Evolutionary conservation across 2,329 filamentous ascomycete species (phyloP), one percentile per base, ranked within the genome.

Genomic region (Fusarium chlamydosporum): DNA sequence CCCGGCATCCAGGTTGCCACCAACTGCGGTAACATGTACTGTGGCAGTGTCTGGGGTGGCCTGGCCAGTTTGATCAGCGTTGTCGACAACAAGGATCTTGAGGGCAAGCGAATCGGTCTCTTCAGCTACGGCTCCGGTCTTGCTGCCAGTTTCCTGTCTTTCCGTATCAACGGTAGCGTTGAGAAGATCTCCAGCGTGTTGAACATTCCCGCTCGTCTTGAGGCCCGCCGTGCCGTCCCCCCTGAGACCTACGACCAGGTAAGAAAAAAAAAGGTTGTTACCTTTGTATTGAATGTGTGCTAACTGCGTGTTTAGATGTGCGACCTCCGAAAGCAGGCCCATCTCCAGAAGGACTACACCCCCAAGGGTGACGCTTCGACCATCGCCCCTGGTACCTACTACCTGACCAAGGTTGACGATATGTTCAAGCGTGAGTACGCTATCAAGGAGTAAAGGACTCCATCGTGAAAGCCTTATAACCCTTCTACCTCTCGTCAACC

Each of bases 351-450:
- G 85, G 83, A 88, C 83, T 96, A 88, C 82, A 88, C 83, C 68
- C 92, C 92, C 65, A 80, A 85, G 75, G 92, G 92, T 60, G 88
- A 88, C 54, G 76, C 85, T 29, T 90, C 91, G 45, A 91, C 87
- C 72, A 86, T 96, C 59, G 77, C 79, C 64, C 81, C 86, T 62
- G 90, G 89, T 61, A 89, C 89, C 23, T 96, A 95, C 84, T 96
- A 94, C 83, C 86, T 96, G 61, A 88, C 88, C 76, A 89, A 90
- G 79, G 87, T 96, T 47, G 92, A 96, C 76, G 91, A 93, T 74
- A 93, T 93, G 91, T 96, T 92, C 89, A 90, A 91, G 83, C 88
- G 92, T 75, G 87, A 87, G 78, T 96, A 96, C 81, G 82, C 85
- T 58, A 78, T 94, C 82, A 92, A 94, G 86, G 89, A 86, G 79